Base-by-base conservation (phyloP, 2,329 filamentous ascomycete genomes). In the Penicillium sp. region DNA sequence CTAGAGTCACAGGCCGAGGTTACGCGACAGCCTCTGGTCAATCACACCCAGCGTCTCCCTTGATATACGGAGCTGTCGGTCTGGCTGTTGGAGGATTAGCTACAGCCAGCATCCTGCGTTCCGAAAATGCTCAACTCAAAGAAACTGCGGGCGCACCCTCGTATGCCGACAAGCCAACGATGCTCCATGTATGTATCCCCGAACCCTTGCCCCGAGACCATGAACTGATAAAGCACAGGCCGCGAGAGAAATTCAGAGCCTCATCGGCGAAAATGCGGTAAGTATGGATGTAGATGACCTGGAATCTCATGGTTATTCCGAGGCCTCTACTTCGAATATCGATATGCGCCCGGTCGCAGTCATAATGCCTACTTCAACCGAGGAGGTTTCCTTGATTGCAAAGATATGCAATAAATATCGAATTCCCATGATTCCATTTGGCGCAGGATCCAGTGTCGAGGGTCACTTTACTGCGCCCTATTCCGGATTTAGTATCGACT, bases 401-500 rank as follows among this genome's bases (percentile, higher is more conserved):
- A 78, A 86, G 58, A 80, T 91, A 48, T 95, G 91, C 74, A 80
- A 88, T 73, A 87, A 87, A 68, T 86, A 91, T 71, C 85, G 82
- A 13, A 82, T 96, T 28, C 91, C 91, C 1, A 88, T 95, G 75
- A 88, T 92, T 54, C 87, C 90, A 0, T 96, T 89, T 67, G 92
- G 89, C 2, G 91, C 90, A 2, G 91, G 91, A 19, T 88, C 89
- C 0, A 92, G 88, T 59, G 78, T 96, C 0, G 92, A 96, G 71
- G 92, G 88, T 3, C 92, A 95, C 71, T 94, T 95, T 71, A 88
- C 89, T 1, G 89, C 91, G 10, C 90, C 91, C 0, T 90, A 87
- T 67, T 91, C 90, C 8, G 92, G 91, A 19, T 84, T 96, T 63
- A 91, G 88, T 64, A 87, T 96, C 44, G 92, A 96, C 68, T 95